Evolutionary conservation across 148 eudicot genomes (phyloP).

Genomic region (Rhododendron mucronatum): DNA sequence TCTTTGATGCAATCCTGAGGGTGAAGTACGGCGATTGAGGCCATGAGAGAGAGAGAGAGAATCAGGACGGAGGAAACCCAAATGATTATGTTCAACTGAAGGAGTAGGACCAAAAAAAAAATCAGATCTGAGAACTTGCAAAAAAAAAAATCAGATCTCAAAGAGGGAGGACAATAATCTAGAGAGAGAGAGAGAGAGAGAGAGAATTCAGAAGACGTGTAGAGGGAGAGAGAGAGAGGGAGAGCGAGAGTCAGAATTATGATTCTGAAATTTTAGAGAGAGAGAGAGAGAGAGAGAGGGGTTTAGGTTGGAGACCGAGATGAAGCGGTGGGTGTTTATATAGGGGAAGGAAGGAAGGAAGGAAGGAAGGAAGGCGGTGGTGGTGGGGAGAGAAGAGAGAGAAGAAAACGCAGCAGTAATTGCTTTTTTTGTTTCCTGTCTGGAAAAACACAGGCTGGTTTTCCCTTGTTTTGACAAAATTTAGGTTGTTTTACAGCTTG

Average conservation of each 20-base stretch:
- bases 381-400: not conserved
- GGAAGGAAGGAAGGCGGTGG: not conserved
- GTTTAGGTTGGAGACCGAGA: not conserved
- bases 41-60: conserved; percentile 20
- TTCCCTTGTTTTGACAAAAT: not conserved
- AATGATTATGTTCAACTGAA: not conserved
- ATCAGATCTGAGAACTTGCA: not conserved
- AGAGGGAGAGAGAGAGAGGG: too few relatives aligned
- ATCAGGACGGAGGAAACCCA: not conserved
- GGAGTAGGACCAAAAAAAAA: not conserved
- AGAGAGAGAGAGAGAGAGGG: not conserved
- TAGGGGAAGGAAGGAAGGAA: not conserved
- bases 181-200: not conserved
- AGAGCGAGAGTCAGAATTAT: not conserved
- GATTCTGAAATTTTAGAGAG: too few relatives aligned
- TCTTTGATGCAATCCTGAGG: conserved; percentile 29
- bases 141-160: not conserved
- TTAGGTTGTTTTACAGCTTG: not conserved
- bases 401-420: not conserved
- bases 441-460: too few relatives aligned
- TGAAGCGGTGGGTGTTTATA: not conserved
- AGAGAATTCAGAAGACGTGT: too few relatives aligned
- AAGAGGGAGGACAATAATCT: not conserved
- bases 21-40: conserved; percentile 26
- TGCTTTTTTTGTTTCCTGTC: too few relatives aligned